These are phyloP conservation scores for Aspergillus neoniger DNA, from an alignment of 2,329 filamentous ascomycete species.

Conservation along the genomic window DNA sequence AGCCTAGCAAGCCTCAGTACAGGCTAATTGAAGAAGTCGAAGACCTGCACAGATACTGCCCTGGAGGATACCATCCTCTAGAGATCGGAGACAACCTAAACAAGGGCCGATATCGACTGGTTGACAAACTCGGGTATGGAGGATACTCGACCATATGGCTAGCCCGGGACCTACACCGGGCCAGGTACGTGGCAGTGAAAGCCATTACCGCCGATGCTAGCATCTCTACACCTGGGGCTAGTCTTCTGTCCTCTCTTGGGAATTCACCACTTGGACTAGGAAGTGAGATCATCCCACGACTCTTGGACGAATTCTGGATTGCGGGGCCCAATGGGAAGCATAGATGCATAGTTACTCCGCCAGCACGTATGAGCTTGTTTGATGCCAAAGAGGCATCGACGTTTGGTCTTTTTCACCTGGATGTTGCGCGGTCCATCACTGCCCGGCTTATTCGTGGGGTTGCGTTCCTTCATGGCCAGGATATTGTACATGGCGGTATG, in stretches of 20 bases:
- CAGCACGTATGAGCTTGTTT: conserved; percentile 24
- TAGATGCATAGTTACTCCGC: conserved; percentile 23
- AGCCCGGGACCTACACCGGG: conserved; percentile 26
- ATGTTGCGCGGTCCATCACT: conserved; percentile 24
- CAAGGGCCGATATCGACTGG: conserved; percentile 16
- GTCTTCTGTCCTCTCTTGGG: conserved; percentile 14
- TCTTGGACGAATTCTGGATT: conserved; percentile 31
- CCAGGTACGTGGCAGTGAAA: conserved; percentile 39
- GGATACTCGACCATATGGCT: conserved; percentile 38
- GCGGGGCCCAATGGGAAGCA: conserved; percentile 29
- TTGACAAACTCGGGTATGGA: conserved; percentile 21
- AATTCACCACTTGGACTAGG: conserved; percentile 10
- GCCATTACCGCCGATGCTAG: conserved; percentile 30
- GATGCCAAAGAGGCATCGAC: conserved; percentile 26
- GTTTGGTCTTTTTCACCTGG: conserved; percentile 20
- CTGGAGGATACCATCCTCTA: conserved; percentile 7
- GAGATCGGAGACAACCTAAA: conserved; percentile 13
- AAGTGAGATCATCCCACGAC: conserved; percentile 15
- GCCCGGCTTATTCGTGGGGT: conserved; percentile 28
- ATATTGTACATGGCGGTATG: conserved; percentile 29
- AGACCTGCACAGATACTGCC: conserved; percentile 16
- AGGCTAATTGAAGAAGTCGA: conserved; percentile 25
- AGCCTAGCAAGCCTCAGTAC: conserved; percentile 14
- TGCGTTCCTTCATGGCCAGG: conserved; percentile 24
- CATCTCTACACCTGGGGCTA: conserved; percentile 10